phyloP scores from a whole-genome alignment of 164 flowering plant species.

The Brasenia schreberi region DNA sequence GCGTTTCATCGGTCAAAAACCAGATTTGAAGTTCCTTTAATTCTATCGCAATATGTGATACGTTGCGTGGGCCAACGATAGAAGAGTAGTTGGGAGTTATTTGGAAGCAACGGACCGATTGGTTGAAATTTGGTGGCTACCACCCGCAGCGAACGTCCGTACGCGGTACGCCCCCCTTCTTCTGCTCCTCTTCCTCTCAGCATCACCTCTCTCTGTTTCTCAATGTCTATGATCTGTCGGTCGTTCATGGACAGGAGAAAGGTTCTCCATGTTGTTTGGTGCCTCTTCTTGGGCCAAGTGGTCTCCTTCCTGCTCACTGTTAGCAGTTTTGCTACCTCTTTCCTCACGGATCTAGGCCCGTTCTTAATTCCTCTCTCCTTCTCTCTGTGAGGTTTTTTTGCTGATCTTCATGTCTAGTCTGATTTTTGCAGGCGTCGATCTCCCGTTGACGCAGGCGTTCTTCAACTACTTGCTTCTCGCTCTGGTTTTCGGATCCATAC shows the following conservation, averaged over 20 bases:
- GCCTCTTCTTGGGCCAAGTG: slow-evolving; percentile 40
- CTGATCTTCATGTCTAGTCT: neutral
- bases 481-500: slow-evolving; percentile 47
- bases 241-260: slow-evolving; percentile 7
- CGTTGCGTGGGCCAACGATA: no score
- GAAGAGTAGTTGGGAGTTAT: no score
- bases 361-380: neutral
- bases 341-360: slow-evolving; percentile 36
- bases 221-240: no score
- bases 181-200: no score
- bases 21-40: no score
- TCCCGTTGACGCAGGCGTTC: slow-evolving; percentile 53
- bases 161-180: no score
- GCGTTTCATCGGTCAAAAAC: no score
- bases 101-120: no score
- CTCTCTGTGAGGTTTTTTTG: neutral
- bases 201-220: no score
- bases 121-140: no score
- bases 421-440: slow-evolving; percentile 40
- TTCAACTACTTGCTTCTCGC: slow-evolving; percentile 38
- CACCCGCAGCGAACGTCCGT: no score
- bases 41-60: no score
- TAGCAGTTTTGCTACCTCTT: slow-evolving; percentile 37
- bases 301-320: slow-evolving; percentile 37
- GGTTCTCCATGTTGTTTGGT: slow-evolving; percentile 6